Evolutionary conservation across 2,329 filamentous ascomycete genomes (phyloP).

Genomic region (Epichloe sibirici): DNA sequence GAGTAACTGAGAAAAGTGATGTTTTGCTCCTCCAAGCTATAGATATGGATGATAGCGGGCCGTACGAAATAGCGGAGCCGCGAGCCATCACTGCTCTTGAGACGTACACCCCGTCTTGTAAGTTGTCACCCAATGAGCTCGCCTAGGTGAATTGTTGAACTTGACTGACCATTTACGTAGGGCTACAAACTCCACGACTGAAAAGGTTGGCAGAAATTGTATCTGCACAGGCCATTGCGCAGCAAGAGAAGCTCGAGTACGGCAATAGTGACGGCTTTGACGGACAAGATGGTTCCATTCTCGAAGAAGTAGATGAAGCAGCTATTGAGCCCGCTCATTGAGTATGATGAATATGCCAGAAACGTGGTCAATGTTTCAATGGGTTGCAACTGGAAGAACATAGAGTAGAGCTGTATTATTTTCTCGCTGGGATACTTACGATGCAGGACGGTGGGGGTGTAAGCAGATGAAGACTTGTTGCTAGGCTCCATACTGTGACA

Average conservation of each 20-base stretch:
- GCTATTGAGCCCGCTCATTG: slow-evolving; percentile 10
- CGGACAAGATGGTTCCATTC: slow-evolving; percentile 32
- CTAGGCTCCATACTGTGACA: not conserved
- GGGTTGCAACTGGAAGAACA: not conserved
- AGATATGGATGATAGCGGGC: slow-evolving; percentile 97
- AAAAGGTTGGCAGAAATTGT: slow-evolving; percentile 98
- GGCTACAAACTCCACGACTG: slow-evolving; percentile 89
- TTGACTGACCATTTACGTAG: slow-evolving; percentile 32
- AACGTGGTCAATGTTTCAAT: slow-evolving; percentile 3
- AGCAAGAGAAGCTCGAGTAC: slow-evolving; percentile 74
- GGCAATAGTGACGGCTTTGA: slow-evolving; percentile 33
- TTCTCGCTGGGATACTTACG: not conserved
- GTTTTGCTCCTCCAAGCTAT: slow-evolving; percentile 87
- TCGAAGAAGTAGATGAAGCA: slow-evolving; percentile 40
- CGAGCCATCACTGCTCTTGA: slow-evolving; percentile 91
- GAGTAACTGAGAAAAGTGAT: slow-evolving; percentile 96
- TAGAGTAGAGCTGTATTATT: slow-evolving; percentile 5
- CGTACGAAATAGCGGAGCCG: slow-evolving; percentile 96
- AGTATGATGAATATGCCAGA: slow-evolving; percentile 2
- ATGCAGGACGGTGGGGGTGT: not conserved
- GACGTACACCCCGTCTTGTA: slow-evolving; percentile 96
- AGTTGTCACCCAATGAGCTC: slow-evolving; percentile 21
- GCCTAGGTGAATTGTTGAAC: not conserved
- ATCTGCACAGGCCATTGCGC: slow-evolving; percentile 87
- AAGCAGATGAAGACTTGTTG: not conserved